Evolutionary conservation across 305 asterid species (phyloP).

Genomic region (Fraxinus latifolia): DNA sequence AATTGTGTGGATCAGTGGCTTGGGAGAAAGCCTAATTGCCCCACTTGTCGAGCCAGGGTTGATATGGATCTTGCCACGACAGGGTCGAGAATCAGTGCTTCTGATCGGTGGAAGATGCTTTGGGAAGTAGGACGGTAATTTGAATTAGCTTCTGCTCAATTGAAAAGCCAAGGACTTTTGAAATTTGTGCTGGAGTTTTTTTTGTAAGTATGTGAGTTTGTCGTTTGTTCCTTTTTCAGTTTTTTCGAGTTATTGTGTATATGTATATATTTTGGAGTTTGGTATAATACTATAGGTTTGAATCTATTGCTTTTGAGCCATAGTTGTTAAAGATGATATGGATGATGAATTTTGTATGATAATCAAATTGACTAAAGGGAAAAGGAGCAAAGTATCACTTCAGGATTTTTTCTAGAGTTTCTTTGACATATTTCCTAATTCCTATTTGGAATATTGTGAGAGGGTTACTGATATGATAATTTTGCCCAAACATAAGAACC

Average conservation of each 20-base stretch:
- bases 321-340: not conserved
- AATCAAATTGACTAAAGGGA: not conserved
- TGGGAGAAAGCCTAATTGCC: constrained; percentile 45
- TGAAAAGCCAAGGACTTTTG: not conserved
- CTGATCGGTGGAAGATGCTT: constrained; percentile 41
- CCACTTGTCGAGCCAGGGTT: constrained; percentile 47
- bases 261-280: not conserved
- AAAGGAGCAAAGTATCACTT: not conserved
- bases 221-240: not conserved
- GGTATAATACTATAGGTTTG: not conserved
- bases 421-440: not conserved
- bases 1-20: constrained; percentile 53
- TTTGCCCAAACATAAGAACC: not conserved
- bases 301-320: not conserved
- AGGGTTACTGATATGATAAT: not conserved
- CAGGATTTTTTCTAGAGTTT: not conserved
- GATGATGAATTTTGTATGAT: not conserved
- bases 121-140: constrained; percentile 35
- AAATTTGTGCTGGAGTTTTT: not conserved
- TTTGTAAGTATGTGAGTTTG: not conserved
- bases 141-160: constrained; percentile 16
- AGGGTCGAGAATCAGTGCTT: constrained; percentile 22
- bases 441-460: not conserved
- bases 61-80: constrained; percentile 33
- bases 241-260: not conserved